Conservation (phyloP, 768 basidiomycete species). For the Lentinula aciculospora region DNA sequence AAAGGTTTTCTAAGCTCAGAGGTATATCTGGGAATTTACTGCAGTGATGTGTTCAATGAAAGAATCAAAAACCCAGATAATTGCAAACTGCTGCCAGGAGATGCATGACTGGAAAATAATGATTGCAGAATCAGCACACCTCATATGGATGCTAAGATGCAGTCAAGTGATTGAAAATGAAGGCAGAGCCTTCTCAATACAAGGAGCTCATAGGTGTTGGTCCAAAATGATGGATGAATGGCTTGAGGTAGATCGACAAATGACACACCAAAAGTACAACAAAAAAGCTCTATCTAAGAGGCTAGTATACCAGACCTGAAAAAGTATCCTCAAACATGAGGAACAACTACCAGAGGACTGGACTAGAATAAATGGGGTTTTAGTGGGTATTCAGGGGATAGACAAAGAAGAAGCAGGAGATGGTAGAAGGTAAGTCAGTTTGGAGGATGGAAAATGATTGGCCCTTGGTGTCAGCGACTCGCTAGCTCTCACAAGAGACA, state of each 20-base stretch:
- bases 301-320: constrained; percentile 18
- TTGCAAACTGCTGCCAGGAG: too few species aligned
- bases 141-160: constrained; percentile 25
- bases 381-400: constrained; percentile 23
- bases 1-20: too few species aligned
- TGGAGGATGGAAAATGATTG: not conserved
- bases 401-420: not conserved
- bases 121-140: constrained; percentile 21
- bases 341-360: constrained; percentile 13
- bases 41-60: too few species aligned
- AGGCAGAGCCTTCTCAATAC: not conserved
- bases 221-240: constrained; percentile 9
- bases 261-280: constrained; percentile 10
- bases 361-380: constrained; percentile 19
- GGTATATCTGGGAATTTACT: too few species aligned
- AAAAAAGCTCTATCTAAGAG: constrained; percentile 6
- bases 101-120: constrained; percentile 13
- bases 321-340: constrained; percentile 12
- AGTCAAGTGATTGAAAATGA: constrained; percentile 16
- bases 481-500: too few species aligned
- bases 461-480: too few species aligned
- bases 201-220: constrained; percentile 14
- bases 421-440: not conserved
- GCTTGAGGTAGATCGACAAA: constrained; percentile 13
- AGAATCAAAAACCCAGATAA: too few species aligned